A percentile compares a stretch with the other conserved stretches of the same genome.
These are phyloP conservation scores for Fusarium chlamydosporum DNA, from an alignment of 2,329 filamentous ascomycete genomes.

Conservation along the genomic window DNA sequence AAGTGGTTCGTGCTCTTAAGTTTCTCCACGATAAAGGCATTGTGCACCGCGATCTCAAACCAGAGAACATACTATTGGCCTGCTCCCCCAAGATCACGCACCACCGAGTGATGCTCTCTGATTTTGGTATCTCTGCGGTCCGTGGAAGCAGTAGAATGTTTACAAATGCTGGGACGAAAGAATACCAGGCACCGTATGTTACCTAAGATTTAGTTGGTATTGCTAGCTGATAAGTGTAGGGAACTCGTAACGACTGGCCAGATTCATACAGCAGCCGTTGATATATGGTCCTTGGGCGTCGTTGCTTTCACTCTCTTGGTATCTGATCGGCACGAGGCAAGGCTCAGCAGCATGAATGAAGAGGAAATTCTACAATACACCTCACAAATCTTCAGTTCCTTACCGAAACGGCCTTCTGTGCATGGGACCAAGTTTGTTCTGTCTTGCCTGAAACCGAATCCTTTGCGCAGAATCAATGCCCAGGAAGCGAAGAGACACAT, in stretches of 20 bases:
- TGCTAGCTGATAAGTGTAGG: constrained; percentile 50
- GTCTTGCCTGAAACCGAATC: constrained; percentile 52
- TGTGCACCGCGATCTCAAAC: constrained; percentile 68
- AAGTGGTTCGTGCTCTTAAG: constrained; percentile 61
- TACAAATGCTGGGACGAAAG: constrained; percentile 61
- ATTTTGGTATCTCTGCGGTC: constrained; percentile 66
- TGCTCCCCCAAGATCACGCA: constrained; percentile 61
- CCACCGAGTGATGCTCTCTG: constrained; percentile 64
- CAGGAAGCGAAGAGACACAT: constrained; percentile 51
- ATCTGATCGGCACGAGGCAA: constrained; percentile 44
- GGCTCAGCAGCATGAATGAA: constrained; percentile 51
- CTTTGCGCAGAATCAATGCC: constrained; percentile 50
- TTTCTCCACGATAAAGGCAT: constrained; percentile 66
- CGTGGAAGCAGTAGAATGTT: constrained; percentile 59
- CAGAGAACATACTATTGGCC: constrained; percentile 67
- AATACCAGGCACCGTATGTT: constrained; percentile 65
- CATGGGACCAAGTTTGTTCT: constrained; percentile 52
- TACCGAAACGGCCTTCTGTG: constrained; percentile 40
- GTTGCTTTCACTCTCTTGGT: constrained; percentile 58
- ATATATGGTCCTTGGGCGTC: constrained; percentile 68
- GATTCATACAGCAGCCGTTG: constrained; percentile 58
- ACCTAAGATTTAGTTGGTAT: too few relatives aligned
- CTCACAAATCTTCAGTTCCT: constrained; percentile 26
- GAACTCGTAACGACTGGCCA: constrained; percentile 54
- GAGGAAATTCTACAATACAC: constrained; percentile 44